Percentiles rank a stretch among this genome's conserved stretches.
These are phyloP conservation scores for Coix lacrymajobi DNA, from an alignment of 176 grass and related monocot genomes.

Conservation along the genomic window DNA sequence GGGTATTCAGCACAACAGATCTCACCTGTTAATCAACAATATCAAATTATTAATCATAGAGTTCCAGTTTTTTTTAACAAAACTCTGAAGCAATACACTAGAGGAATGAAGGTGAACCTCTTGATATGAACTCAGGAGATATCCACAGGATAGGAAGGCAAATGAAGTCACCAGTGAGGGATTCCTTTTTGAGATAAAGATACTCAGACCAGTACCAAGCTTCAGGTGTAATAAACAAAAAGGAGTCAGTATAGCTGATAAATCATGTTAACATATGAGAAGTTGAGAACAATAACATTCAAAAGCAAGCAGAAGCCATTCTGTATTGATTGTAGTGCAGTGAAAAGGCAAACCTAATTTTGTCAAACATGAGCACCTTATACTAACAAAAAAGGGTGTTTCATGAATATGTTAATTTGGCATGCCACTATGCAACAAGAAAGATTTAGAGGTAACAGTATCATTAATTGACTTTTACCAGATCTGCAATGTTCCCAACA, in stretches of 20 bases:
- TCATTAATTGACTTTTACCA: slow-evolving; percentile 56
- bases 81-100: neutral
- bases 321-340: neutral
- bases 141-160: slow-evolving; percentile 84
- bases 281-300: neutral
- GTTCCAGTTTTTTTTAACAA: neutral
- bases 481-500: slow-evolving; percentile 90
- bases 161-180: slow-evolving; percentile 90
- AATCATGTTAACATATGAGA: slow-evolving; percentile 10
- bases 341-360: slow-evolving; percentile 6
- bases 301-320: neutral
- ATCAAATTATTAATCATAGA: slow-evolving; percentile 3
- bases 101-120: slow-evolving; percentile 57
- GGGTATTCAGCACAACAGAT: slow-evolving; percentile 93
- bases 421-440: neutral
- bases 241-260: slow-evolving; percentile 16
- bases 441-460: neutral
- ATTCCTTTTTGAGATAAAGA: slow-evolving; percentile 91
- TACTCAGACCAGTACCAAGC: slow-evolving; percentile 93
- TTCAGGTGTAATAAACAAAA: slow-evolving; percentile 38
- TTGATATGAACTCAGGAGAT: slow-evolving; percentile 89
- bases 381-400: neutral
- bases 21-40: slow-evolving; percentile 71
- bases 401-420: neutral
- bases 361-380: neutral